Base-by-base conservation (phyloP, 2,329 filamentous ascomycete species). In the Corynespora cassiicola region DNA sequence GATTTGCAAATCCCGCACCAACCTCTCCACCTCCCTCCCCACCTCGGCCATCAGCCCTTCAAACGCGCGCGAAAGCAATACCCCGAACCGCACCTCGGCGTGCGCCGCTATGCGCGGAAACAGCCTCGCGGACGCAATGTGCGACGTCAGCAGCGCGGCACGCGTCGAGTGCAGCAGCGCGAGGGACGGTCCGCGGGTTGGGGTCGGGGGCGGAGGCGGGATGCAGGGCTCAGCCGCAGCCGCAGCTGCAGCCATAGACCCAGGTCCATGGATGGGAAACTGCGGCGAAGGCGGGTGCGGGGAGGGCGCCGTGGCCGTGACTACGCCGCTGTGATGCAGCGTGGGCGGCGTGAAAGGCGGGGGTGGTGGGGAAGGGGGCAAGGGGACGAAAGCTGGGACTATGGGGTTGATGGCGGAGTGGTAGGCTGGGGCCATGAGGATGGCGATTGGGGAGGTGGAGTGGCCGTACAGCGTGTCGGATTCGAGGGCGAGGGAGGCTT, bases 41-140 rank as follows among this genome's bases (percentile, higher is more conserved):
- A 88, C 58, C 3, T 72, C 62, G 1, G 75, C 71, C 5, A 83
- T 27, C 21, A 49, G 24, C 15, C 14, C 12, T 17, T 43, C 27
- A 35, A 49, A 49, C 9, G 33, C 33, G n/a, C 7, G 28, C 28
- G 10, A 23, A 23, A 7, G 43, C 20, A 27, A 45, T 25, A 5
- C 6, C 31, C 5, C 35, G 33, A 31, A 42, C 38, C 20, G 34
- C 17, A 16, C 32, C 26, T 36, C 46, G 42, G 8, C 45, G 27
- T 39, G 39, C 37, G 7, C 33, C 39, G 9, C 22, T 26, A 3
- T 45, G 38, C 16, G 34, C 39, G 12, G 39, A 36, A 45, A 49
- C 2, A 49, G n/a, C 6, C 42, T 37, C 15, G 32, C 18, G 4
- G 33, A 30, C 20, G 36, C 24, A 21, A 49, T 43, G 21, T 49